Evolutionary conservation across 1,284 basidiomycete species (phyloP).

Genomic region (Flammula alnicola): DNA sequence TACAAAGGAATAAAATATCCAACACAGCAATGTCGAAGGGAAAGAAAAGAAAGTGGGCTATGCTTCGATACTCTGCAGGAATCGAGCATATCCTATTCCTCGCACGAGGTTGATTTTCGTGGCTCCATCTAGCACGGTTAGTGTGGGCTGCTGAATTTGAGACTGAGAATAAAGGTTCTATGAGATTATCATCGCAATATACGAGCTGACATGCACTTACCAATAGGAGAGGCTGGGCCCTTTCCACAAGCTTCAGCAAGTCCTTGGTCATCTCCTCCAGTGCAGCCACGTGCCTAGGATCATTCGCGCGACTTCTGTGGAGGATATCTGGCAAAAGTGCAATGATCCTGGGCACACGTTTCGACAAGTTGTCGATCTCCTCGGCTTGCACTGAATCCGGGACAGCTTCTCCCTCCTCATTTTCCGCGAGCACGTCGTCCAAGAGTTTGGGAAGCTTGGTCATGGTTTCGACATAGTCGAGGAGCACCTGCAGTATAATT

Average conservation of each 20-base stretch:
- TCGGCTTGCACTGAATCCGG: constrained; percentile 51
- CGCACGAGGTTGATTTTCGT: constrained; percentile 41
- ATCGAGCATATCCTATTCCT: constrained; percentile 41
- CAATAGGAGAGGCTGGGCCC: constrained; percentile 59
- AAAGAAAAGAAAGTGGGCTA: constrained; percentile 15
- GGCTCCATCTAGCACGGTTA: constrained; percentile 36
- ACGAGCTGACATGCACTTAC: constrained; percentile 44
- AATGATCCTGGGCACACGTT: constrained; percentile 69
- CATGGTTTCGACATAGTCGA: constrained; percentile 74
- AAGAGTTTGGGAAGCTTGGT: constrained; percentile 62
- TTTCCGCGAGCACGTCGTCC: constrained; percentile 35
- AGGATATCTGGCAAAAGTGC: constrained; percentile 73
- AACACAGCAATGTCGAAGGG: constrained; percentile 13
- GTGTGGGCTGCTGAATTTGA: constrained; percentile 36
- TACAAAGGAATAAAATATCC: constrained; percentile 14
- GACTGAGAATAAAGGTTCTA: constrained; percentile 25
- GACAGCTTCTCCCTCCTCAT: constrained; percentile 45
- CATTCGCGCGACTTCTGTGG: constrained; percentile 49
- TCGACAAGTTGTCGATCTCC: constrained; percentile 65
- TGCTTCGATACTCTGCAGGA: constrained; percentile 42
- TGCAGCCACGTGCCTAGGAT: constrained; percentile 69
- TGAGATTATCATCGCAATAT: not conserved
- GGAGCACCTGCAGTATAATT: constrained; percentile 52
- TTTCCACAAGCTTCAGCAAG: constrained; percentile 64
- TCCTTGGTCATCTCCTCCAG: constrained; percentile 74